Percentiles rank a stretch among this genome's conserved stretches.
Conservation (phyloP, 202 grass and related monocot genomes). For the Panicum virgatum region DNA sequence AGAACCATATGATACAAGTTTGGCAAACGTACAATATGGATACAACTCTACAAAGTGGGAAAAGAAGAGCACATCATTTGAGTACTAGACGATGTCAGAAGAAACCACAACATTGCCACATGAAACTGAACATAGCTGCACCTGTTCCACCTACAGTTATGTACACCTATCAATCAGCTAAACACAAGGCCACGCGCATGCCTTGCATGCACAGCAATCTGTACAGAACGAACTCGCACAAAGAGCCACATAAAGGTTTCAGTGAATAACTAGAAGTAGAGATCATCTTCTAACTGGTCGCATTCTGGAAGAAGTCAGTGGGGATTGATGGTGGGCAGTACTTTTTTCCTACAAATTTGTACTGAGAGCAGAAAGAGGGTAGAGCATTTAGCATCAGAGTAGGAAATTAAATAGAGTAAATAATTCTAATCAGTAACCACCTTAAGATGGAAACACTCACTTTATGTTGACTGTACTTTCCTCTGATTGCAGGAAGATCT, state of each 20-base stretch:
- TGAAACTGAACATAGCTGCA: conserved; percentile 15
- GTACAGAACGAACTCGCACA: conserved; percentile 23
- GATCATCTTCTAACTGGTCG: conserved; percentile 33
- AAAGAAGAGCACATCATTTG: conserved; percentile 13
- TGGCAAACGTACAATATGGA: background rate
- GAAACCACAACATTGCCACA: conserved; percentile 3
- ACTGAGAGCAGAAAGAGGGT: conserved; percentile 37
- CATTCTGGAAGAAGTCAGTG: conserved; percentile 52
- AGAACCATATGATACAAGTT: conserved; percentile 30
- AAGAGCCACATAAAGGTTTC: conserved; percentile 7
- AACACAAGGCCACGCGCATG: background rate
- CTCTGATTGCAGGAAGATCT: conserved; percentile 59
- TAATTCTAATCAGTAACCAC: conserved; percentile 20
- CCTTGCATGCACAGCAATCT: conserved; percentile 34
- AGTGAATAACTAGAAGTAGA: conserved; percentile 22
- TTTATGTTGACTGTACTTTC: conserved; percentile 79
- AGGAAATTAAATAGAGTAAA: conserved; percentile 6
- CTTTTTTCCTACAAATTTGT: conserved; percentile 75
- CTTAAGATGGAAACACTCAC: conserved; percentile 45
- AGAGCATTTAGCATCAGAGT: conserved; percentile 11
- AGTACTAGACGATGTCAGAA: conserved; percentile 8
- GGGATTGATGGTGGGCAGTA: conserved; percentile 61
- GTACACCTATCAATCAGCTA: conserved; percentile 28
- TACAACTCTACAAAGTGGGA: background rate
- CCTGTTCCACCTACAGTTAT: conserved; percentile 15